Conservation (phyloP, 2,329 filamentous ascomycete species). For the Periconia digitata region DNA sequence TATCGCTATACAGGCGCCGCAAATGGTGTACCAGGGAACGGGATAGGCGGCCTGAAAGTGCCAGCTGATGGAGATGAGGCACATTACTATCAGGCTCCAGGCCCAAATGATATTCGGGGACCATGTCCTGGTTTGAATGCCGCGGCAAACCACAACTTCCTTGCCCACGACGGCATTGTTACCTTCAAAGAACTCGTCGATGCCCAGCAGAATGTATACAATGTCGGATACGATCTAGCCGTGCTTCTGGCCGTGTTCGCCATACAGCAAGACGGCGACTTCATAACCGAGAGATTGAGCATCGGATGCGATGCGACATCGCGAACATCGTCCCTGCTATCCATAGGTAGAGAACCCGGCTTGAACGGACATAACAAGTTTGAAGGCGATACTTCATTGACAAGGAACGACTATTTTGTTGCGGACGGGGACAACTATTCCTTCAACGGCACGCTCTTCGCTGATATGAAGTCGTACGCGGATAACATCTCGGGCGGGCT, state of each 20-base stretch:
- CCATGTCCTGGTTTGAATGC: conserved; percentile 31
- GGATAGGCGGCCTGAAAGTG: conserved; percentile 48
- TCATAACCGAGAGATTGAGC: background rate
- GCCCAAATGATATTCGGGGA: conserved; percentile 3
- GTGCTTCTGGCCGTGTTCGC: background rate
- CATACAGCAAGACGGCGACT: background rate
- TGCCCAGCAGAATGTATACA: background rate
- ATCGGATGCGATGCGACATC: conserved; percentile 1
- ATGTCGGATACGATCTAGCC: background rate
- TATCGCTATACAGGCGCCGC: conserved; percentile 48
- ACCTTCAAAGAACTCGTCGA: background rate
- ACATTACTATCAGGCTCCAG: conserved; percentile 8
- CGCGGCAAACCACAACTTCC: conserved; percentile 27
- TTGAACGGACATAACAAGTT: conserved; percentile 51
- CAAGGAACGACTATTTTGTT: conserved; percentile 46
- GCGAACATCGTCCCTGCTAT: background rate
- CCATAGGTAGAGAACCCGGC: conserved; percentile 36
- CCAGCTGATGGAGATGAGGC: conserved; percentile 46
- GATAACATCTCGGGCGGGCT: conserved; percentile 30
- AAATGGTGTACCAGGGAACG: conserved; percentile 46
- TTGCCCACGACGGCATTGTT: conserved; percentile 22
- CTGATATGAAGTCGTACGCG: conserved; percentile 39
- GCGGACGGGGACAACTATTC: conserved; percentile 39
- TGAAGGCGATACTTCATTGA: conserved; percentile 45
- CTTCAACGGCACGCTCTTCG: conserved; percentile 47